Evolutionary conservation across 495 filamentous ascomycete genomes (phyloP), one percentile per base, ranked within the genome.

Genomic region (Hypoxylon lienhwacheense): DNA sequence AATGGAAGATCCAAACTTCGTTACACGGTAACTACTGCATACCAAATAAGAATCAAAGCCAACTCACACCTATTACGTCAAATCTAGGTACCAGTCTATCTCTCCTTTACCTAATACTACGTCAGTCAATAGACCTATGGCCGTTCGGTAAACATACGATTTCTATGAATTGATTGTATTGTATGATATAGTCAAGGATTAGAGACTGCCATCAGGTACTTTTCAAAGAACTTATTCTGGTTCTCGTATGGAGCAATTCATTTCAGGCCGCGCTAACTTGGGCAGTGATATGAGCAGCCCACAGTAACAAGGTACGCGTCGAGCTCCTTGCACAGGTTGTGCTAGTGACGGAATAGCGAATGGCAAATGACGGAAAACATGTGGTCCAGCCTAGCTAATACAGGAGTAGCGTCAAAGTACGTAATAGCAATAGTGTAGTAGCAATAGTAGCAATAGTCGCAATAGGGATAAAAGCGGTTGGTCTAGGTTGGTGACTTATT

Each of bases 241-340:
- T 42, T 24, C 26, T 32, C n/a, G n/a, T n/a, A n/a, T n/a, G n/a
- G n/a, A n/a, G n/a, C n/a, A 28, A 20, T 34, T 35, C 40, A 46
- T 51, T 57, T 57, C 28, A 3, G 46, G 26, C 15, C 42, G 20
- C 39, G 56, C 48, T 47, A 53, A 47, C 42, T 26, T 44, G 8
- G 42, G n/a, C 44, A 54, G 56, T 37, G 44, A 25, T 48, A 53
- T 53, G 47, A 32, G 22, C 20, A 59, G 31, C 20, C 48, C 48
- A 53, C 55, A 48, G 6, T 53, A 21, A 16, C 25, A 19, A 19
- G 12, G 45, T n/a, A 42, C 36, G 36, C 52, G 25, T 41, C 41
- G 35, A 42, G 20, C 43, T 48, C 32, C 29, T 25, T 7, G 21
- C 32, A 37, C 55, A 59, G 37, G 49, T 53, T 59, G 43, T 37